Percentiles rank a stretch among this genome's conserved stretches.
Evolutionary conservation across 805 yeast species (phyloP).

Genomic region (Suhomyces prunicola): DNA sequence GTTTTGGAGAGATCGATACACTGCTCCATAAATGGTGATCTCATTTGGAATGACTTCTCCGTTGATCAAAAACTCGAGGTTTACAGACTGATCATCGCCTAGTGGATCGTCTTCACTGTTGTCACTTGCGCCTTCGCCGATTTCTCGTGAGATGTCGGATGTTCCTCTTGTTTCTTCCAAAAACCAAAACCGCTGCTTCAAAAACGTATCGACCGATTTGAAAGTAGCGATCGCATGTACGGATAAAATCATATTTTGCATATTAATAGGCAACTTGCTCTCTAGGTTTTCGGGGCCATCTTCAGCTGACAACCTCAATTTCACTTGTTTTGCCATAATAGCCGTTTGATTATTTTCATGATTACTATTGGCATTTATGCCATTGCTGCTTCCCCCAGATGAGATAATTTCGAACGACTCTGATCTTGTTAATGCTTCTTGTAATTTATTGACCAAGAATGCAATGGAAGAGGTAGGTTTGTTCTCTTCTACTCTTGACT

Average conservation of each 20-base stretch:
- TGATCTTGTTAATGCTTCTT: constrained; percentile 67
- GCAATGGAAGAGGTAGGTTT: constrained; percentile 27
- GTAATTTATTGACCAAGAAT: constrained; percentile 55
- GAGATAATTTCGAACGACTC: constrained; percentile 68
- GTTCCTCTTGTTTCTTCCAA: constrained; percentile 15
- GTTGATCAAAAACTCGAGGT: constrained; percentile 55
- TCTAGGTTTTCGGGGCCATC: background rate
- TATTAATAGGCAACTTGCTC: constrained; percentile 18
- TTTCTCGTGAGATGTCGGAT: constrained; percentile 8
- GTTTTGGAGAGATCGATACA: constrained; percentile 49
- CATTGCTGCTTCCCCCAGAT: constrained; percentile 32
- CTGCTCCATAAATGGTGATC: constrained; percentile 74
- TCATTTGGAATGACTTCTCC: constrained; percentile 59
- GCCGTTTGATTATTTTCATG: constrained; percentile 42
- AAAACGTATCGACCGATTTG: constrained; percentile 47
- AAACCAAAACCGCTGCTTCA: constrained; percentile 40
- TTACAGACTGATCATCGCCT: constrained; percentile 6
- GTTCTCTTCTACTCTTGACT: background rate
- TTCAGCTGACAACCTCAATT: constrained; percentile 44
- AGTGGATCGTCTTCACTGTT: constrained; percentile 14
- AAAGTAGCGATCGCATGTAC: constrained; percentile 64
- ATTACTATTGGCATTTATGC: background rate
- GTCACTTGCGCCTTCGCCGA: constrained; percentile 8
- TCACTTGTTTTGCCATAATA: constrained; percentile 69
- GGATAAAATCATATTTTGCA: constrained; percentile 39